These are phyloP conservation scores for Sisymbrium irio DNA, from an alignment of 345 rosid species.

Conservation along the genomic window DNA sequence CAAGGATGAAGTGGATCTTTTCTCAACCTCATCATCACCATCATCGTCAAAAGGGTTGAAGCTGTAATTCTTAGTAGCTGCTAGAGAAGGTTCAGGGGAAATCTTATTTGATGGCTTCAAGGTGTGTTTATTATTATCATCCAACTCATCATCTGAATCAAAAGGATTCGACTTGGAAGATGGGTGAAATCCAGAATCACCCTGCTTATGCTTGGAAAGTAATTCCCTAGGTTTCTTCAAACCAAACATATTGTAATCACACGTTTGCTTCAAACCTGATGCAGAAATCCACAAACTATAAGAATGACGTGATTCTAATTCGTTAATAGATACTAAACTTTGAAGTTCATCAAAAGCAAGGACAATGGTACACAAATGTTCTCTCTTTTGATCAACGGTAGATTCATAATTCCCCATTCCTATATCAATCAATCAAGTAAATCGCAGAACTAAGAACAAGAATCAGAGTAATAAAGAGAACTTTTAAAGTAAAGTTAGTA, in stretches of 20 bases:
- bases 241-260: conserved; percentile 43
- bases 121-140: conserved; percentile 38
- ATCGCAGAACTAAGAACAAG: neutral
- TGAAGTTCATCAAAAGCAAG: conserved; percentile 6
- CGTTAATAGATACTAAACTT: neutral
- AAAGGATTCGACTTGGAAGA: conserved; percentile 72
- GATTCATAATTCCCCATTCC: neutral
- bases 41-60: conserved; percentile 49
- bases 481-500: no score
- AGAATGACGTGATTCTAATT: neutral
- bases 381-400: neutral
- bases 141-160: conserved; percentile 66
- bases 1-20: conserved; percentile 32
- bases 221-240: conserved; percentile 53
- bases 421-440: neutral
- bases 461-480: no score
- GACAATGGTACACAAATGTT: neutral
- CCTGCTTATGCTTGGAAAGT: conserved; percentile 41
- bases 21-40: conserved; percentile 26
- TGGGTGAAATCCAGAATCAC: conserved; percentile 36
- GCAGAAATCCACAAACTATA: neutral
- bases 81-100: conserved; percentile 50
- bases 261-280: neutral
- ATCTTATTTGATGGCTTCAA: conserved; percentile 50
- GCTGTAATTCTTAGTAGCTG: conserved; percentile 26